A percentile compares a stretch with the other conserved stretches of the same genome.
Evolutionary conservation across 2,329 filamentous ascomycete genomes (phyloP).

Genomic region (Alternaria infectoria): DNA sequence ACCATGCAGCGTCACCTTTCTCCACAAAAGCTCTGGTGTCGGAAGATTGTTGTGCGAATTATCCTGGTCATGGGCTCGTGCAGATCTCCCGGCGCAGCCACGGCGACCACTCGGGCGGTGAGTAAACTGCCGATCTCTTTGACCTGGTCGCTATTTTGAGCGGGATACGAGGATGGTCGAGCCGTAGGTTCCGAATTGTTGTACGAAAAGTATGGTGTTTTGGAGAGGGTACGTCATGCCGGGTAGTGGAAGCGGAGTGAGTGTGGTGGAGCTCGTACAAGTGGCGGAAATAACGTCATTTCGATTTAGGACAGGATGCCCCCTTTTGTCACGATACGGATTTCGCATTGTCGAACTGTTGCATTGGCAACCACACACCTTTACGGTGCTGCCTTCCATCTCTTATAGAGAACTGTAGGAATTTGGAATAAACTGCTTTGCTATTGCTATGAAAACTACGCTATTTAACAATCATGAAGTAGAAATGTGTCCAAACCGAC

Average conservation of each 20-base stretch:
- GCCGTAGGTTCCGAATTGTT: neutral
- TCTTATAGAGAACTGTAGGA: neutral
- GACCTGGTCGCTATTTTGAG: neutral
- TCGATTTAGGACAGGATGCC: neutral
- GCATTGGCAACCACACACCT: neutral
- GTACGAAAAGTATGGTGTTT: neutral
- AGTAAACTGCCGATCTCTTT: neutral
- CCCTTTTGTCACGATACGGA: neutral
- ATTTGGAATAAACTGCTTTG: neutral
- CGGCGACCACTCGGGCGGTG: neutral
- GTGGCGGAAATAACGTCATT: neutral
- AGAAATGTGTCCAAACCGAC: neutral
- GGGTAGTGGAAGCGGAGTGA: neutral
- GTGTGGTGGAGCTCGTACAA: neutral
- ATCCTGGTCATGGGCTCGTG: neutral
- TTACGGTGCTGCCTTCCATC: neutral
- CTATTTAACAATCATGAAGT: neutral
- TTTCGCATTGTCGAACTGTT: neutral
- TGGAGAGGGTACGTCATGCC: neutral
- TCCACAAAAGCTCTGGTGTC: neutral
- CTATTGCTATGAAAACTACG: neutral
- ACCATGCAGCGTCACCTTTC: neutral
- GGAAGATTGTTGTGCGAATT: neutral
- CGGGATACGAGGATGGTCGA: neutral
- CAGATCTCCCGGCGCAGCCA: slow-evolving; percentile 10